These are phyloP conservation scores for Bretschneidera sinensis DNA, from an alignment of 345 rosid genomes.

Conservation along the genomic window DNA sequence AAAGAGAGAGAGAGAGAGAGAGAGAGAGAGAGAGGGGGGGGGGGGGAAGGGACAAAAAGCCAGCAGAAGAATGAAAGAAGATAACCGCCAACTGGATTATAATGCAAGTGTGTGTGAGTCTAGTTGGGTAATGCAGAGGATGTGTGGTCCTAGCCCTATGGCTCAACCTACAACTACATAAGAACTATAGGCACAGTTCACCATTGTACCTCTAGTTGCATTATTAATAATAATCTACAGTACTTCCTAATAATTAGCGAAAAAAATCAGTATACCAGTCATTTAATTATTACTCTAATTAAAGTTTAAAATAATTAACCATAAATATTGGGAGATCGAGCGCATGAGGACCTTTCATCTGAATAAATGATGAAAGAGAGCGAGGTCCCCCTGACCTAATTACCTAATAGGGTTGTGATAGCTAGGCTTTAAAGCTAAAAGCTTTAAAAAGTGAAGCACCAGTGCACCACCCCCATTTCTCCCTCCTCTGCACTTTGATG, in stretches of 20 bases:
- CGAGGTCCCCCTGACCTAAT: constrained; percentile 38
- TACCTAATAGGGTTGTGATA: constrained; percentile 17
- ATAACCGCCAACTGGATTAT: too few species aligned
- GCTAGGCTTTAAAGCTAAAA: constrained; percentile 28
- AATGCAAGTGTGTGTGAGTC: constrained; percentile 27
- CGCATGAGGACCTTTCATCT: constrained; percentile 26
- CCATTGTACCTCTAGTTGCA: not conserved
- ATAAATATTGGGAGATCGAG: too few species aligned
- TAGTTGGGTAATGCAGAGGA: not conserved
- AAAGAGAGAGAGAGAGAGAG: too few species aligned
- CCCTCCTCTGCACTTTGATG: constrained; percentile 20
- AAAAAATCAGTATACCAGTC: too few species aligned
- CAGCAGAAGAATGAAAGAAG: too few species aligned
- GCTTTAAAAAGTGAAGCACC: constrained; percentile 13
- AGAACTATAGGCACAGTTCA: constrained; percentile 2
- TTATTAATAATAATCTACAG: not conserved
- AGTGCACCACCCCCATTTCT: not conserved
- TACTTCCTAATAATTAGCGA: too few species aligned
- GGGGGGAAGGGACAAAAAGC: too few species aligned
- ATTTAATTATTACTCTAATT: too few species aligned
- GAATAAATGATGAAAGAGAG: constrained; percentile 33
- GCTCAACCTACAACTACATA: not conserved
- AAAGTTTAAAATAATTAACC: too few species aligned
- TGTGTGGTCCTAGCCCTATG: too few species aligned
- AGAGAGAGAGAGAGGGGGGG: too few species aligned